Base-by-base conservation (phyloP, 2,329 filamentous ascomycete genomes). In the Septoria linicola region DNA sequence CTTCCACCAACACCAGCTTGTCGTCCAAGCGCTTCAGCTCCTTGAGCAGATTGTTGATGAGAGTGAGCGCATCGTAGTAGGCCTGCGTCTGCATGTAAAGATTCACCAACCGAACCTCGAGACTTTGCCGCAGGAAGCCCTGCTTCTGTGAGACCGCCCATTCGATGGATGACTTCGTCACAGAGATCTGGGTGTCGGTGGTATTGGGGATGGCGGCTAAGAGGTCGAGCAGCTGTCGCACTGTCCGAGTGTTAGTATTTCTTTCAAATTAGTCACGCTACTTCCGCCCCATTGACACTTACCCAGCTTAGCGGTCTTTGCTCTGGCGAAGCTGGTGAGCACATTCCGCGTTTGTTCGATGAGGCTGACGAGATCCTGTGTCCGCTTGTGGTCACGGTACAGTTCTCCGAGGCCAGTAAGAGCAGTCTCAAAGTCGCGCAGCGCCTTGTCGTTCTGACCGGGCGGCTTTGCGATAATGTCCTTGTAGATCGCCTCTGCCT, bases 131-230 rank as follows among this genome's bases (percentile, higher is more conserved):
- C 63, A 99, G 83, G 80, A 99, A 99, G 54, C 89, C 89, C 68
- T 93, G 87, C 64, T 91, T 88, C 77, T 97, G 90, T 45, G 89
- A 88, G 48, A 92, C 89, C 41, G 93, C 93, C 93, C 93, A 99
- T 76, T 97, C 92, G 83, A 99, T 99, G 77, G 90, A 97, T 74
- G 93, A 96, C 75, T 96, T 96, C 67, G 93, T 99, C 65, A 96
- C 89, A 70, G 85, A 77, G 71, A 96, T 90, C 76, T 99, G 93
- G 69, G 86, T 88, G 70, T 99, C 93, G 77, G 87, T 87, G 64
- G 89, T 93, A 74, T 96, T 87, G 66, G 95, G 93, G 64, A 97
- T 96, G 66, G 87, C 82, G 65, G 88, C 84, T 79, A 97, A 93
- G 71, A 96, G 84, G 72, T 99, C 93, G 71, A 99, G 87, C 20